Evolutionary conservation across 306 rosid species (phyloP).

Genomic region (Rosa persica): DNA sequence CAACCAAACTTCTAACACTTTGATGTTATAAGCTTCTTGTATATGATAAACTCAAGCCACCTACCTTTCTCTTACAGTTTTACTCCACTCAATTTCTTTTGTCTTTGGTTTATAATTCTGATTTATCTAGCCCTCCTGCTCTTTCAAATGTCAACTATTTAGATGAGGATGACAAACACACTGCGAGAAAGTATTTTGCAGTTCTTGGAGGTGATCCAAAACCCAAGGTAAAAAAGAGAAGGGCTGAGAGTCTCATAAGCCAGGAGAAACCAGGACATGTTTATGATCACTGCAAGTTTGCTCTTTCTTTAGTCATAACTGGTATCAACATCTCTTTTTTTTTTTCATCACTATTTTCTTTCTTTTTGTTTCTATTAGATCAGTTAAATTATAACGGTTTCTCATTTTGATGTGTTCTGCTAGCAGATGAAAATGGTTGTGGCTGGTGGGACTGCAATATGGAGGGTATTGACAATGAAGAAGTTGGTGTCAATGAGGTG

Average conservation of each 20-base stretch:
- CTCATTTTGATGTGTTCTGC: slow-evolving; percentile 13
- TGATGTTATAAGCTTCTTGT: neutral
- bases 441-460: slow-evolving; percentile 89
- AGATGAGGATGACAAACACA: slow-evolving; percentile 45
- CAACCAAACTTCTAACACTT: too few species aligned
- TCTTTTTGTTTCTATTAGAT: neutral
- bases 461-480: slow-evolving; percentile 91
- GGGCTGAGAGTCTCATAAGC: slow-evolving; percentile 23
- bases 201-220: slow-evolving; percentile 68
- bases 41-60: neutral
- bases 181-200: slow-evolving; percentile 39
- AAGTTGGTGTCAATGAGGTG: slow-evolving; percentile 67
- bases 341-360: neutral
- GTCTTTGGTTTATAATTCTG: neutral
- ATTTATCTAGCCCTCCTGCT: neutral
- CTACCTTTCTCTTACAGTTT: neutral
- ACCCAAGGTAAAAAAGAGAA: slow-evolving; percentile 41
- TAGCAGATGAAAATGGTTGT: slow-evolving; percentile 75
- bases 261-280: slow-evolving; percentile 44
- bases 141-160: slow-evolving; percentile 14
- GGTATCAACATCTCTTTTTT: neutral
- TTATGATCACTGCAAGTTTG: slow-evolving; percentile 78
- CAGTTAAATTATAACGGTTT: neutral
- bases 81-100: neutral
- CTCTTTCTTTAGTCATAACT: neutral